Percentiles rank a stretch among this genome's conserved stretches.
These are phyloP conservation scores for Wickerhamomyces alni DNA, from an alignment of 805 yeast species.

Conservation along the genomic window DNA sequence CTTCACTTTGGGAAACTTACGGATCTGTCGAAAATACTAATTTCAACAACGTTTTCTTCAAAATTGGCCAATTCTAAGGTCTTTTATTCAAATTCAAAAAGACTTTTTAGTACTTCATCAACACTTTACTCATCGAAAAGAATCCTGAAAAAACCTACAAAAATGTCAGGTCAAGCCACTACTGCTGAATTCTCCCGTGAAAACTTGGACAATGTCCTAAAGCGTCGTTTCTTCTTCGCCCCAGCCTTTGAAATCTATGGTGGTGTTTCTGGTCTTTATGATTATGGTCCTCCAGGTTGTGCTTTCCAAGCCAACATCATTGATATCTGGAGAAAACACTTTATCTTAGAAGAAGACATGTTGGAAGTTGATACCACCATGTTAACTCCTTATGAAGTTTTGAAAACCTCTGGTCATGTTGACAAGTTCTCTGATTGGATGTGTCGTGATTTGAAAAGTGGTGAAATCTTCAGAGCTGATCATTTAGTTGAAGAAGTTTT, in stretches of 20 bases:
- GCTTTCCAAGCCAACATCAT: constrained; percentile 94
- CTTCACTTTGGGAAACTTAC: too few species aligned
- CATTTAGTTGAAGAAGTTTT: constrained; percentile 97
- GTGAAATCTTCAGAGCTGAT: constrained; percentile 98
- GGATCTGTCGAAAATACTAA: not conserved
- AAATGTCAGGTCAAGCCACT: constrained; percentile 22
- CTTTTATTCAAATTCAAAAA: not conserved
- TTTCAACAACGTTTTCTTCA: not conserved
- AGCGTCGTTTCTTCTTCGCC: constrained; percentile 94
- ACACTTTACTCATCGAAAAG: not conserved
- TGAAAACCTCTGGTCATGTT: constrained; percentile 98
- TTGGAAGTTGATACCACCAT: constrained; percentile 96
- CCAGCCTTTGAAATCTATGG: constrained; percentile 98
- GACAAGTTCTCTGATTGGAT: constrained; percentile 99
- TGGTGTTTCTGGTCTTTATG: constrained; percentile 96
- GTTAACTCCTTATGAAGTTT: constrained; percentile 95
- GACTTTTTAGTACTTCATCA: not conserved
- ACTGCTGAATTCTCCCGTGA: constrained; percentile 68
- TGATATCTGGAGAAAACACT: constrained; percentile 97
- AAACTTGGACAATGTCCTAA: constrained; percentile 79
- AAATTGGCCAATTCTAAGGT: not conserved
- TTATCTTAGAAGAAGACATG: constrained; percentile 97
- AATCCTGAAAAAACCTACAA: constrained; percentile 5
- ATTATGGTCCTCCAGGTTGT: constrained; percentile 99
- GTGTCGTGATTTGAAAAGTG: constrained; percentile 93